phyloP scores from a whole-genome alignment of 805 yeast genomes.

The Ogataea pilisensis region DNA sequence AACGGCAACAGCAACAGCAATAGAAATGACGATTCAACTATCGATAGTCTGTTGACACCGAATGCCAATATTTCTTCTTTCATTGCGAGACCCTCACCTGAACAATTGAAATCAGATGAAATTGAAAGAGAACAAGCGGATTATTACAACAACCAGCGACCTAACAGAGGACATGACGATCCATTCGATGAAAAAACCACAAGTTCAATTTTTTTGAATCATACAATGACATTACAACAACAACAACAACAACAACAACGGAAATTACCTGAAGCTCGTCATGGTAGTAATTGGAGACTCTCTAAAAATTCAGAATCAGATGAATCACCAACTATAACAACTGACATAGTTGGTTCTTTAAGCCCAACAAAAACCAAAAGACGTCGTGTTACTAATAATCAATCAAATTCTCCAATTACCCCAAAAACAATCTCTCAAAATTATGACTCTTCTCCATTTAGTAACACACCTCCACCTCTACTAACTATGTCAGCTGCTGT shows the following conservation, averaged over 20 bases:
- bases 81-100: conserved; percentile 6
- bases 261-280: too few species aligned
- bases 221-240: too few species aligned
- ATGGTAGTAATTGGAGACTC: neutral
- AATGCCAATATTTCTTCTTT: neutral
- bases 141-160: too few species aligned
- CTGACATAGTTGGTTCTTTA: neutral
- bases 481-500: neutral
- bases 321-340: neutral
- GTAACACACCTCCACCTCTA: conserved; percentile 1
- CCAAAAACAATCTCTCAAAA: conserved; percentile 17
- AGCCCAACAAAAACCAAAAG: neutral
- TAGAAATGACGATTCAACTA: conserved; percentile 1
- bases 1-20: too few species aligned
- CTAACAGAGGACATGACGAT: too few species aligned
- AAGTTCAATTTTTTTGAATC: neutral
- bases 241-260: too few species aligned
- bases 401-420: neutral
- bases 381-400: neutral
- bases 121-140: conserved; percentile 14
- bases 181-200: neutral
- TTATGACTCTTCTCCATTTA: conserved; percentile 28
- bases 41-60: neutral
- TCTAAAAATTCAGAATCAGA: neutral
- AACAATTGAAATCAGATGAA: conserved; percentile 15